Conservation (phyloP, 257 asterid species). For the Solanum lycopersicoides region DNA sequence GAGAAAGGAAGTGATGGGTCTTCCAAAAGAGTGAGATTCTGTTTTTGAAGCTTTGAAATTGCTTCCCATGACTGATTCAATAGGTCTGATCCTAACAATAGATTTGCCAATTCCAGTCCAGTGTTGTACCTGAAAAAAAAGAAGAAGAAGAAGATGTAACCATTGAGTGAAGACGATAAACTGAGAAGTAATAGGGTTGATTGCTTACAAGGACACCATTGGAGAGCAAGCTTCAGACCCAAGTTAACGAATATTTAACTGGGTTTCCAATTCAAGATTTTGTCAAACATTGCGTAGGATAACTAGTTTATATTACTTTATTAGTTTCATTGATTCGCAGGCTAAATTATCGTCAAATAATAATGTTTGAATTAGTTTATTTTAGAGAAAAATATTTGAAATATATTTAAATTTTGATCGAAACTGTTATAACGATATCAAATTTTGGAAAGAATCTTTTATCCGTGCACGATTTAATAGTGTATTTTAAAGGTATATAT, state of each 20-base stretch:
- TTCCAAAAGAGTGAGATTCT: neutral
- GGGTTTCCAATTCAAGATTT: neutral
- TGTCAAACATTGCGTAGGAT: neutral
- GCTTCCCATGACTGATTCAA: constrained; percentile 13
- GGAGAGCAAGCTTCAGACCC: neutral
- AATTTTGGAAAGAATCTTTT: no score
- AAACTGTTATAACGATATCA: no score
- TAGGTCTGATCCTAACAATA: constrained; percentile 9
- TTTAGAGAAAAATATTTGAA: no score
- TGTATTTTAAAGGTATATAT: no score
- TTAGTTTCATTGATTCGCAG: no score
- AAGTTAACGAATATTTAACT: neutral
- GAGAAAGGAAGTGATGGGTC: neutral
- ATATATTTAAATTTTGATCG: no score
- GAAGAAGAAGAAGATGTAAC: neutral
- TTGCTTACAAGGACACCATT: neutral
- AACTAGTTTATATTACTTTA: neutral
- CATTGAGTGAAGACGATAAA: neutral
- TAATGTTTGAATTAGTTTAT: no score
- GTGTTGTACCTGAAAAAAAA: neutral
- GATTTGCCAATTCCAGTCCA: constrained; percentile 11
- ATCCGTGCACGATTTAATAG: no score
- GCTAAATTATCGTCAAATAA: no score
- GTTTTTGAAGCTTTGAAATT: constrained; percentile 2
- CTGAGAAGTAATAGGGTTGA: neutral